Base-by-base conservation (phyloP, 2,329 filamentous ascomycete genomes). In the Xylaria sp. region DNA sequence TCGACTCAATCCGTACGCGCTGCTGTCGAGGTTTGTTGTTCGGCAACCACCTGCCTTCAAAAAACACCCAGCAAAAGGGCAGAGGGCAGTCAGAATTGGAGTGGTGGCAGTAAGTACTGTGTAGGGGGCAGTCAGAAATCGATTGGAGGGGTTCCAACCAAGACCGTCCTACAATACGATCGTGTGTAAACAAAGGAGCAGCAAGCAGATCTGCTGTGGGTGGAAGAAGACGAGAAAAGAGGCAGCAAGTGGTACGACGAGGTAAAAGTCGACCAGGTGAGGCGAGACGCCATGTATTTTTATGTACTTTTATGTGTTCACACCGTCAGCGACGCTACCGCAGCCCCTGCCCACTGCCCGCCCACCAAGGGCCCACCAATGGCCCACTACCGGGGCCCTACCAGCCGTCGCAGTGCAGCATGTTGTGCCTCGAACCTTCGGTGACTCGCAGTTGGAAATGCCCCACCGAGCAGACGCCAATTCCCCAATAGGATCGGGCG, bases 1-100 rank as follows among this genome's bases (percentile, higher is more conserved):
- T 83, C 76, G 68, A 54, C 39, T 53, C 36, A 15, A 27, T 50
- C 20, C 11, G 38, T 9, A 56, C 42, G 50, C 45, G 25, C 25
- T 17, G 25, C 3, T 51, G 22, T 45, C 2, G 44, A 25, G 44
- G 9, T 20, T 20, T 20, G 11, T 17, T 13, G 31, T 39, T 33
- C 29, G 29, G 2, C 22, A 15, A 15, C 17, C 0, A 54, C 15
- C 17, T 17, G 25, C 25, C 31, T 20, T 25, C 38, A 15, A n/a
- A 50, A 42, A n/a, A 38, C 50, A 64, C 13, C 44, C 20, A 7
- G 11, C 33, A n/a, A n/a, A n/a, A n/a, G 20, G 29, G 17, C n/a
- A 29, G 29, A 11, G 17, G 50, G 10, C 2, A 6, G 27, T 45
- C 27, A 22, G 27, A 36, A 31, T 47, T 27, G 33, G 17, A 5